Evolutionary conservation across 495 filamentous ascomycete genomes (phyloP), one percentile per base, ranked within the genome.

Genomic region (Penicillium desertorum): DNA sequence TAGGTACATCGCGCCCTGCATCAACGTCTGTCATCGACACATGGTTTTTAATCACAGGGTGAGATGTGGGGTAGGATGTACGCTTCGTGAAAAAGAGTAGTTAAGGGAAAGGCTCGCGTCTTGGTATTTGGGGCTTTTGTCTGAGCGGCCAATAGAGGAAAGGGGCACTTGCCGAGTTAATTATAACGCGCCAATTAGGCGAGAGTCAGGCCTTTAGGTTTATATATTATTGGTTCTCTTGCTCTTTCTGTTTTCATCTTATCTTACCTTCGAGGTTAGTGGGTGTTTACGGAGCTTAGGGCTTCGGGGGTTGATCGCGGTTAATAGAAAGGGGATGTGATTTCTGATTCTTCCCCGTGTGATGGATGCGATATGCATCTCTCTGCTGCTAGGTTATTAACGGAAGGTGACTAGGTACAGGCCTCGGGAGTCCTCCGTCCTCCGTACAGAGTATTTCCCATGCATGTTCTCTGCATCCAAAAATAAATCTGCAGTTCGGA

Each of bases 31-130:
- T 34, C 36, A 36, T 30, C 19, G 19, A 27, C 50, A 42, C 36
- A 16, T 11, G 4, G 30, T 3, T 41, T 41, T 23, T 22, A 44
- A 27, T 48, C 45, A n/a, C 29, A 25, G 32, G 48, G 30, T 6
- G 25, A 16, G 5, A 42, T 12, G 36, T 17, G 53, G 32, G 10
- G 32, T 14, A 7, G 20, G 23, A 16, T 12, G 8, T 39, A 36
- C 1, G 11, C 53, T 55, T 63, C 65, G 65, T 62, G 59, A 49
- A 65, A 63, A 57, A 55, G 27, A 51, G 49, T 60, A 39, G 37
- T 50, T 61, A 58, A 30, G 39, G 65, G 62, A 68, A 68, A 68
- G 65, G 65, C 60, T 62, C 65, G 60, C 55, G 65, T 57, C 62
- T 63, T 62, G 62, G 58, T 55, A 51, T 49, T 22, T 20, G 34